These are phyloP conservation scores for Silene vulgaris DNA, from an alignment of 179 eudicot species.

Conservation along the genomic window DNA sequence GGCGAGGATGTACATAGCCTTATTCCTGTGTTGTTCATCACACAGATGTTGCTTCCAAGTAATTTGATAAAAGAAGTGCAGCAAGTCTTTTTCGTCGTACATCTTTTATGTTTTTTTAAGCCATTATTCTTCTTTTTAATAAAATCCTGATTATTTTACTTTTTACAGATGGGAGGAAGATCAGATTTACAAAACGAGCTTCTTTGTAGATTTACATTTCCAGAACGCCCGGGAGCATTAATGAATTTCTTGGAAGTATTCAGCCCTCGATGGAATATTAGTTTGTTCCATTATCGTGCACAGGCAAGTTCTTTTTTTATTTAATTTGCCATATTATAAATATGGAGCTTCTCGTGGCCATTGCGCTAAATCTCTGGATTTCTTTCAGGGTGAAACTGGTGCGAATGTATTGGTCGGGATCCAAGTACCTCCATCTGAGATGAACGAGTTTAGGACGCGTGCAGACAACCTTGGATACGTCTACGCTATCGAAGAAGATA, in stretches of 20 bases:
- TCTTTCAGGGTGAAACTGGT: slow-evolving; percentile 72
- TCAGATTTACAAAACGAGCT: slow-evolving; percentile 65
- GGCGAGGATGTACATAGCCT: too few relatives aligned
- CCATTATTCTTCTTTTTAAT: neutral
- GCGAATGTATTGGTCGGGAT: slow-evolving; percentile 89
- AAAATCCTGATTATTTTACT: neutral
- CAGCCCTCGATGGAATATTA: slow-evolving; percentile 92
- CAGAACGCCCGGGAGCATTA: slow-evolving; percentile 87
- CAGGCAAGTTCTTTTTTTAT: slow-evolving; percentile 42
- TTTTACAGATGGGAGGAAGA: slow-evolving; percentile 66
- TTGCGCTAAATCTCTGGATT: neutral
- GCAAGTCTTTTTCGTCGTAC: neutral
- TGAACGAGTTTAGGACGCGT: slow-evolving; percentile 46
- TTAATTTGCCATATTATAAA: neutral
- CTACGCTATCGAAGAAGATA: slow-evolving; percentile 46
- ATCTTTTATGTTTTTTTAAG: neutral
- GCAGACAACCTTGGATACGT: slow-evolving; percentile 66
- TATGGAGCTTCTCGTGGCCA: neutral
- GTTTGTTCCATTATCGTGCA: slow-evolving; percentile 85
- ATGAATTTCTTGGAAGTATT: slow-evolving; percentile 77
- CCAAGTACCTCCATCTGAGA: slow-evolving; percentile 59
- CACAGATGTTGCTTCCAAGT: neutral
- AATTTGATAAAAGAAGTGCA: neutral
- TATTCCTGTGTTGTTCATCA: too few relatives aligned
- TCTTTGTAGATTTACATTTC: slow-evolving; percentile 77